These are phyloP conservation scores for Hawksworthiomyces lignivorus DNA, from an alignment of 2,329 filamentous ascomycete genomes.

Conservation along the genomic window DNA sequence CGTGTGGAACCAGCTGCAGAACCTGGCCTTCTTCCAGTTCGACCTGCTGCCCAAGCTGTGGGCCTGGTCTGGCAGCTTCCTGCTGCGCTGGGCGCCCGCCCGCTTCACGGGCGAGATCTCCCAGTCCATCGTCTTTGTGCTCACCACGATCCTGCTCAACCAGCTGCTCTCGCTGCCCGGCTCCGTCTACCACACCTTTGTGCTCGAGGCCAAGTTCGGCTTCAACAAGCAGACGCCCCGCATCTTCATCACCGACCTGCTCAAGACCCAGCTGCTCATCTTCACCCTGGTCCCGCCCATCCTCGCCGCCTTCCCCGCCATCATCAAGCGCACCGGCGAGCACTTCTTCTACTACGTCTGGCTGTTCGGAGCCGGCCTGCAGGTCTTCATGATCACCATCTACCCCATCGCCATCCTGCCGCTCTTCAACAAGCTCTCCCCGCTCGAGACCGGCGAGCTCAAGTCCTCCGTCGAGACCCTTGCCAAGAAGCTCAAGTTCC, in stretches of 20 bases:
- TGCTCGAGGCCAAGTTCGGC: constrained; percentile 92
- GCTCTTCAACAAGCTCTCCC: constrained; percentile 96
- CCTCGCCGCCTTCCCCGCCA: constrained; percentile 84
- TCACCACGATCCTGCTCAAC: constrained; percentile 76
- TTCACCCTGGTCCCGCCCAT: constrained; percentile 78
- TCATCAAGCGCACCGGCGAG: constrained; percentile 87
- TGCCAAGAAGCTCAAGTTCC: constrained; percentile 79
- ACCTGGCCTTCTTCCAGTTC: constrained; percentile 80
- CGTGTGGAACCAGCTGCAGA: constrained; percentile 81
- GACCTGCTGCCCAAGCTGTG: constrained; percentile 89
- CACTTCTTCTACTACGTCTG: constrained; percentile 98
- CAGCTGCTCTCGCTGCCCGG: constrained; percentile 72
- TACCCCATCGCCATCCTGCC: constrained; percentile 93
- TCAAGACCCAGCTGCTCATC: constrained; percentile 82
- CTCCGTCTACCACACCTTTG: constrained; percentile 88
- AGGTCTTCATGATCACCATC: constrained; percentile 91
- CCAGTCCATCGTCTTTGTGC: constrained; percentile 87
- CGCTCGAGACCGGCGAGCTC: constrained; percentile 76
- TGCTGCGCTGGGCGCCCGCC: constrained; percentile 66
- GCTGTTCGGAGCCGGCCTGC: constrained; percentile 81
- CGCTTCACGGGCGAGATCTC: constrained; percentile 87
- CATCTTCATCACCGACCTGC: constrained; percentile 80
- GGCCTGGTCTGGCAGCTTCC: constrained; percentile 67
- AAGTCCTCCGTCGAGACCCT: constrained; percentile 83
- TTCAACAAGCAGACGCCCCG: constrained; percentile 97